Base-by-base conservation (phyloP, 2,329 filamentous ascomycete genomes). In the Xenoacremonium recifei region DNA sequence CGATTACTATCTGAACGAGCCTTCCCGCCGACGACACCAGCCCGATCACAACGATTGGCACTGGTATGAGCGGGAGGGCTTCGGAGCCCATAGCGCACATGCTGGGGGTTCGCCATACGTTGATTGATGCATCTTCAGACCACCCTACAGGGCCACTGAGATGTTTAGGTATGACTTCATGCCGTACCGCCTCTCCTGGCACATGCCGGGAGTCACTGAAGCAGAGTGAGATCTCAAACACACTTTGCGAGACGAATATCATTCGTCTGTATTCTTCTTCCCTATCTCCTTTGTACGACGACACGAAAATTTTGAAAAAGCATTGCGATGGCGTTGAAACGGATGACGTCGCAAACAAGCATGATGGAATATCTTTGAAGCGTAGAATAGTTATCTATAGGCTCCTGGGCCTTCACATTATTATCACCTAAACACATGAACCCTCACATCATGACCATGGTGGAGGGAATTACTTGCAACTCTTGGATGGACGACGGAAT, bases 41-140 rank as follows among this genome's bases (percentile, higher is more conserved):
- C 33, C 49, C 38, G 39, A 38, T 32, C 50, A 50, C 21, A 54
- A 57, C 10, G 57, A 53, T 6, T 65, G 65, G 65, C 58, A 65
- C 35, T 64, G 64, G 59, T 56, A 63, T 39, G 57, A 58, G 42
- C 58, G 54, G 29, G 64, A 67, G 40, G 61, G 62, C 17, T 62
- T 65, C 40, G 55, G 53, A 19, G 51, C 61, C 35, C 53, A 47
- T 27, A 50, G 47, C 36, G 43, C 49, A 11, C 49, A 54, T 44
- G 45, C 54, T 30, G 51, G 48, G 21, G 50, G 54, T 50, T 51
- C 52, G 36, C 49, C 60, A 57, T 63, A 64, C 57, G 60, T 63
- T 58, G 57, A 59, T 19, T 47, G 42, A 50, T 31, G 31, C 3
- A 21, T 15, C 39, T 35, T 19, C 18, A n/a, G 16, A 45, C 29